Evolutionary conservation across 1,139 yeast genomes (phyloP), one percentile per base, ranked within the genome.

Genomic region (Debaryomyces psychrophilus): DNA sequence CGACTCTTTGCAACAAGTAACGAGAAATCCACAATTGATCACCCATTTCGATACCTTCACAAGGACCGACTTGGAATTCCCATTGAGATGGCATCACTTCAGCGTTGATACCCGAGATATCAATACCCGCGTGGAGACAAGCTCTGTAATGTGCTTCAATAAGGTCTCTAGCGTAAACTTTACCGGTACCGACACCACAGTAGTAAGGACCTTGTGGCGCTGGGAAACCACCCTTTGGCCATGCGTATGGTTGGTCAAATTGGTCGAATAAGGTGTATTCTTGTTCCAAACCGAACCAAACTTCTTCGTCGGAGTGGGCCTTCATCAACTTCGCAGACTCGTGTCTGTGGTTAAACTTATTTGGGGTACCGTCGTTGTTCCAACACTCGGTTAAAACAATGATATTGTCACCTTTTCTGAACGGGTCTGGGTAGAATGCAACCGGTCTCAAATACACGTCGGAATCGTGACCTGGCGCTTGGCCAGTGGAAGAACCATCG

Each of bases 81-180:
- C 99, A 93, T 82, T 93, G 99, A 50, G 98, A 90, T 49, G 99
- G 99, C 98, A 93, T 93, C 57, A 93, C 99, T 80, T 93, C 99
- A 60, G 99, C 99, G 71, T 93, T 93, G 71, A 93, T 92, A 78
- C 99, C 99, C 48, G 96, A 87, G 59, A 92, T 85, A 67, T 80
- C 77, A 59, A 93, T 71, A 65, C 97, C 98, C 54, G 98, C 84
- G 69, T 88, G 87, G 55, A 93, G 80, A 79, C 97, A 90, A 54
- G 99, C 99, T 73, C 95, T 85, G 87, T 93, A 93, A 78, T 93
- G 99, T 52, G 99, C 98, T 79, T 93, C 99, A 62, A 93, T 92
- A 50, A 93, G 90, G 68, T 93, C 99, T 78, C 99, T 86, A 65
- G 98, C 97, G 71, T 86, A 89, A 53, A 93, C 99, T 78, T 90